Base-by-base conservation (phyloP, 2,329 filamentous ascomycete species). In the Sporothrix euskadiensis region DNA sequence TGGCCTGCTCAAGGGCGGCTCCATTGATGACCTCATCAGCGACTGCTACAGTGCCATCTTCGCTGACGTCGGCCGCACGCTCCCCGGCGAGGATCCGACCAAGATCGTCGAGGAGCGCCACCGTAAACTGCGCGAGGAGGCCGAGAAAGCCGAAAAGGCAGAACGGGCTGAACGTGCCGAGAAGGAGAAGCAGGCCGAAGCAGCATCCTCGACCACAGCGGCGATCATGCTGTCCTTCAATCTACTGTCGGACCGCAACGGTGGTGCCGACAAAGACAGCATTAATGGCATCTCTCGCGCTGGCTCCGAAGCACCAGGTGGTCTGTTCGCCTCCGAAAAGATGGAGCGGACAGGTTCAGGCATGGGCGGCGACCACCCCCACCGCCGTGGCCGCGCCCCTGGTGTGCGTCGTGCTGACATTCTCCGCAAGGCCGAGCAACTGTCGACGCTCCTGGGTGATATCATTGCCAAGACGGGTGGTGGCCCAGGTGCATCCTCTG, bases 1-100 rank as follows among this genome's bases (percentile, higher is more conserved):
- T 56, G 92, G 91, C 65, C 86, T 97, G 8, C 96, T 97, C 88
- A 98, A 97, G 81, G 88, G 91, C 0, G 88, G 90, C 0, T 86
- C 91, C 10, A 95, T 98, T 61, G 96, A 99, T 78, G 96, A 99
- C 79, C 87, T 98, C n/a, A 92, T 98, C 76, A 92, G 91, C 30
- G 96, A 99, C 81, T 90, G 92, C 68, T 99, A 97, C 81, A 92
- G 93, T 0, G 87, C 89, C 68, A 84, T 97, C 19, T 96, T 93
- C 79, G 85, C 87, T 22, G 88, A 91, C 41, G 83, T 94, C 68
- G 89, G 89, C 1, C 87, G 87, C 57, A 85, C 84, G 3, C 82
- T 94, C 2, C 87, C 88, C 0, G 84, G 84, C 39, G 80, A 81
- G n/a, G 82, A 86, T 63, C 83, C 87, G 30, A 81, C 84, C 74